Evolutionary conservation across 176 grass and related monocot species (phyloP).

Genomic region (Carex myosuroides): DNA sequence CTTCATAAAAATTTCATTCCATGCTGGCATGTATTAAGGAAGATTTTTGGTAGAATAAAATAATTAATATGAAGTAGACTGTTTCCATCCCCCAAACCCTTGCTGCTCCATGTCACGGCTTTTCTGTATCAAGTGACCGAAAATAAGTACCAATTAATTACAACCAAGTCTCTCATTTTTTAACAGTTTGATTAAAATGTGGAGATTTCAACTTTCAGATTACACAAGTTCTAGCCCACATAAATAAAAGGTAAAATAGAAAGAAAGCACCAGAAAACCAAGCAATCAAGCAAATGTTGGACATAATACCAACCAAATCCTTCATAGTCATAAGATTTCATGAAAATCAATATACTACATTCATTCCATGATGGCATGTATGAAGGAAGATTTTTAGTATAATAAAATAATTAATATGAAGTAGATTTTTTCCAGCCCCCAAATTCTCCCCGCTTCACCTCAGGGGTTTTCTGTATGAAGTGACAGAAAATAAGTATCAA

Average conservation of each 20-base stretch:
- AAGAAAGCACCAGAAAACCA: neutral
- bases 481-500: neutral
- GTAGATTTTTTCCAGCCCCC: neutral
- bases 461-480: neutral
- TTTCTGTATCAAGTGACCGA: too few relatives aligned
- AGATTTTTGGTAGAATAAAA: too few relatives aligned
- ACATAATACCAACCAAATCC: neutral
- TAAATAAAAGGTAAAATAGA: neutral
- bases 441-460: neutral
- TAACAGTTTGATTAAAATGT: neutral
- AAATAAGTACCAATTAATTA: too few relatives aligned
- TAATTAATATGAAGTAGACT: too few relatives aligned
- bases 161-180: neutral
- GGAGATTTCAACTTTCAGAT: neutral
- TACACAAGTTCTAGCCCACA: neutral
- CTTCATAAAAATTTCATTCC: too few relatives aligned
- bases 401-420: neutral
- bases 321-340: neutral
- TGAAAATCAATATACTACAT: neutral
- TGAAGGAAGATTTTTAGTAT: neutral
- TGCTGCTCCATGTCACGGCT: too few relatives aligned
- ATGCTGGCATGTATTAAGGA: too few relatives aligned
- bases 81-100: too few relatives aligned
- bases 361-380: neutral
- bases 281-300: neutral